Percentiles rank a stretch among this genome's conserved stretches.
These are phyloP conservation scores for Lolium rigidum DNA, from an alignment of 176 grass and related monocot genomes.

Conservation along the genomic window DNA sequence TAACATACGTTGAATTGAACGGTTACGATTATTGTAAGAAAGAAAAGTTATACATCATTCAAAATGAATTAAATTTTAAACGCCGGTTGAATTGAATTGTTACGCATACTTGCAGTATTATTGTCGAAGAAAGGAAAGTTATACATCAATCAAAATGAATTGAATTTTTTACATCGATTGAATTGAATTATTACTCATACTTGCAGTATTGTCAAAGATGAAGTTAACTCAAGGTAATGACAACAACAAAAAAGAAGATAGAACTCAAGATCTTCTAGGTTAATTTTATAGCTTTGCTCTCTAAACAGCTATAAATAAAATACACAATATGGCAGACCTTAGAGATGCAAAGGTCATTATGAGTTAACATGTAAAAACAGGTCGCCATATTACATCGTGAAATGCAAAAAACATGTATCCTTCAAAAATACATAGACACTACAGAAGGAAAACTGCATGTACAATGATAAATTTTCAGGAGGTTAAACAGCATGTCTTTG, in stretches of 20 bases:
- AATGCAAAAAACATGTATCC: not conserved
- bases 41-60: not conserved
- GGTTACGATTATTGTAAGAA: not conserved
- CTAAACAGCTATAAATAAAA: not conserved
- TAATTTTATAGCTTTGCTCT: not conserved
- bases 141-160: not conserved
- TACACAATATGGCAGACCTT: not conserved
- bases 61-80: not conserved
- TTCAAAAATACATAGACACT: not conserved
- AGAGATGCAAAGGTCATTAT: not conserved
- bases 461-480: not conserved
- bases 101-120: not conserved
- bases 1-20: not conserved
- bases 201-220: not conserved
- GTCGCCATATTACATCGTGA: not conserved
- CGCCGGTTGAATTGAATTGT: not conserved
- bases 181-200: not conserved
- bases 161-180: not conserved
- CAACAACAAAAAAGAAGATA: conserved; percentile 13
- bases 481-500: not conserved
- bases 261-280: not conserved
- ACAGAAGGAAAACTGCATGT: not conserved
- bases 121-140: not conserved
- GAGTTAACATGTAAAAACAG: not conserved
- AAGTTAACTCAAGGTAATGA: not conserved